A percentile compares a stretch with the other conserved stretches of the same genome.
phyloP scores from a whole-genome alignment of 345 rosid species.

The Eucalyptus pauciflora region DNA sequence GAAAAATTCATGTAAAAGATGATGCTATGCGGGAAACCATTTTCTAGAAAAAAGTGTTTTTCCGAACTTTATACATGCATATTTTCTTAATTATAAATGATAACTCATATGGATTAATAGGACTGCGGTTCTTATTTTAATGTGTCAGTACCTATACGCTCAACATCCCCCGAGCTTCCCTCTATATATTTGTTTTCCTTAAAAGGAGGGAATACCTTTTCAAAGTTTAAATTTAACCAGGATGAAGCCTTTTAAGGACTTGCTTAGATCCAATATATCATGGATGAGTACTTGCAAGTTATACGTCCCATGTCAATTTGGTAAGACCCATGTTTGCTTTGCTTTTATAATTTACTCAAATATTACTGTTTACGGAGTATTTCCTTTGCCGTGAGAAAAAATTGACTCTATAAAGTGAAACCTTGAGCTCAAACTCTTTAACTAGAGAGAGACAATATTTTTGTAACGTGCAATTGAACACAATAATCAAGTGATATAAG shows the following conservation, averaged over 20 bases:
- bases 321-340: neutral
- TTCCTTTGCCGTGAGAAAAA: neutral
- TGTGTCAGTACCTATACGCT: rapidly evolving
- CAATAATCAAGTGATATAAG: too few relatives aligned
- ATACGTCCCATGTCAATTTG: neutral
- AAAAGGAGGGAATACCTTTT: too few relatives aligned
- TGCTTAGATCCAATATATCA: neutral
- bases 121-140: rapidly evolving
- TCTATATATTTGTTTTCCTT: too few relatives aligned
- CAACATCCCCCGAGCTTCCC: rapidly evolving
- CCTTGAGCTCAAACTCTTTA: neutral
- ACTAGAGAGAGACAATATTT: neutral
- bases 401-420: neutral
- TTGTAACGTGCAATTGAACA: neutral
- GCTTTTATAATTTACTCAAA: neutral
- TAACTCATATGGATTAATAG: rapidly evolving
- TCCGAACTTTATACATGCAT: neutral
- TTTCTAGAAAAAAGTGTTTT: neutral
- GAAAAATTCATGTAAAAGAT: neutral
- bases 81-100: too few relatives aligned
- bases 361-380: neutral
- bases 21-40: neutral
- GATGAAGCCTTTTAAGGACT: too few relatives aligned
- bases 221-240: too few relatives aligned
- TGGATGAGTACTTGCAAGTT: neutral